Evolutionary conservation across 2,329 filamentous ascomycete genomes (phyloP).

Genomic region (Metarhizium robertsii): DNA sequence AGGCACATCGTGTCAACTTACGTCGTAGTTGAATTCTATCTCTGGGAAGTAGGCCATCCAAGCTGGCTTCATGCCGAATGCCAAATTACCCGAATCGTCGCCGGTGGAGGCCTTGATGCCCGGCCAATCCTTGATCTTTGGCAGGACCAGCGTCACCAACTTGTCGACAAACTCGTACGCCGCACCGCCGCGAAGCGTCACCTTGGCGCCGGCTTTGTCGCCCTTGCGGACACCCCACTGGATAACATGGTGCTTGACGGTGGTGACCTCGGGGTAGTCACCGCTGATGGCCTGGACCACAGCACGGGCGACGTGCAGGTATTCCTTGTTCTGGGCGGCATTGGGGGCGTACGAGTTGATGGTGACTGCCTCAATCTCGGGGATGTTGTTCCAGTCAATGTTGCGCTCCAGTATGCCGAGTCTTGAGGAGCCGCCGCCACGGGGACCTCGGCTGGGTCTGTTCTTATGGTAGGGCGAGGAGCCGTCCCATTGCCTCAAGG

Average conservation of each 20-base stretch:
- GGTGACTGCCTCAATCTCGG: conserved; percentile 70
- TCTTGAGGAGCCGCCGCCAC: conserved; percentile 57
- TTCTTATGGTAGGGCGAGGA: conserved; percentile 93
- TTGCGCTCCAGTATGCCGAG: conserved; percentile 64
- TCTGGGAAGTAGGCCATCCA: conserved; percentile 83
- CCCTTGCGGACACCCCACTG: conserved; percentile 67
- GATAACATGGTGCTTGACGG: conserved; percentile 59
- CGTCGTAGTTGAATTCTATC: conserved; percentile 89
- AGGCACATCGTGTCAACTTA: conserved; percentile 39
- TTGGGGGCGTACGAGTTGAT: conserved; percentile 67
- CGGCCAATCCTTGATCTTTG: conserved; percentile 92
- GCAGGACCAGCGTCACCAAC: conserved; percentile 80
- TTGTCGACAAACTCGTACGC: conserved; percentile 91
- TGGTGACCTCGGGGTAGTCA: conserved; percentile 60
- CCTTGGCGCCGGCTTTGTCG: conserved; percentile 66
- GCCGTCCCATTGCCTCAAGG: conserved; percentile 78
- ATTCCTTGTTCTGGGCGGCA: conserved; percentile 60
- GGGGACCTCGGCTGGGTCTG: conserved; percentile 71
- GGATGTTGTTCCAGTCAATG: conserved; percentile 76
- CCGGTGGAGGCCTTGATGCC: conserved; percentile 59
- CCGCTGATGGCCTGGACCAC: conserved; percentile 80
- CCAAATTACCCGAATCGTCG: conserved; percentile 80
- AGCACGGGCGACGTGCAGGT: conserved; percentile 75
- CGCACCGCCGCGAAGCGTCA: conserved; percentile 65
- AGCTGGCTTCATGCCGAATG: conserved; percentile 67